A percentile compares a stretch with the other conserved stretches of the same genome.
Evolutionary conservation across 257 asterid genomes (phyloP).

Genomic region (Solanum boliviense): DNA sequence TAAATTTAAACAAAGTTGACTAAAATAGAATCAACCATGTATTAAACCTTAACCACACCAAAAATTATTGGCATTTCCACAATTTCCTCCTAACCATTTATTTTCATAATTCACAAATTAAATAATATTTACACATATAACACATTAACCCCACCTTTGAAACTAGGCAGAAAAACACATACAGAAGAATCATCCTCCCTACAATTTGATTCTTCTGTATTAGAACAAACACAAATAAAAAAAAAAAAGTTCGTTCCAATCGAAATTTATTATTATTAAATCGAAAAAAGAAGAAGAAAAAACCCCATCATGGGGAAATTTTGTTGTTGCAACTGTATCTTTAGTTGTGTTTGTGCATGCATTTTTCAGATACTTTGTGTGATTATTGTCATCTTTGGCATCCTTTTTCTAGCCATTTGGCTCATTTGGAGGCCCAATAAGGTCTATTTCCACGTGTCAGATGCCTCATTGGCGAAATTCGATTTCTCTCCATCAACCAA

Average conservation of each 20-base stretch:
- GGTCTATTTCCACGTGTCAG: conserved; percentile 42
- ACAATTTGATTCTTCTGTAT: not conserved
- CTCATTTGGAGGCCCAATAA: conserved; percentile 65
- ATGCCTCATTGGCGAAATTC: conserved; percentile 55
- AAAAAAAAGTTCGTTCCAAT: not conserved
- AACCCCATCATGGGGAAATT: not conserved
- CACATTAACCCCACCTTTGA: not conserved
- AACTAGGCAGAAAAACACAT: not conserved
- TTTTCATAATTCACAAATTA: not conserved
- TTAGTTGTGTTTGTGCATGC: conserved; percentile 55
- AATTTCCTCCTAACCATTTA: not conserved
- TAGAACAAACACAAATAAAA: not conserved
- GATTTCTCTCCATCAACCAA: conserved; percentile 22
- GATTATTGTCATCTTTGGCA: conserved; percentile 26
- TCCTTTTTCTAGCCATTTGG: conserved; percentile 35
- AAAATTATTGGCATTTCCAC: not conserved
- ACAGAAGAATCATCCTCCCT: not conserved
- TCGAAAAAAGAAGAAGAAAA: not conserved
- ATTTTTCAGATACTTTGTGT: conserved; percentile 47
- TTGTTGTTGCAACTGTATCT: conserved; percentile 67
- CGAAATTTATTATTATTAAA: not conserved
- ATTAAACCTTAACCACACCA: not conserved
- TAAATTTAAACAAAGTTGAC: not conserved
- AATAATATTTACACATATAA: not conserved
- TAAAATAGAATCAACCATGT: not conserved